A percentile compares a stretch with the other conserved stretches of the same genome.
Conservation (phyloP, 441 rosid species). For the Mallotus japonicus region DNA sequence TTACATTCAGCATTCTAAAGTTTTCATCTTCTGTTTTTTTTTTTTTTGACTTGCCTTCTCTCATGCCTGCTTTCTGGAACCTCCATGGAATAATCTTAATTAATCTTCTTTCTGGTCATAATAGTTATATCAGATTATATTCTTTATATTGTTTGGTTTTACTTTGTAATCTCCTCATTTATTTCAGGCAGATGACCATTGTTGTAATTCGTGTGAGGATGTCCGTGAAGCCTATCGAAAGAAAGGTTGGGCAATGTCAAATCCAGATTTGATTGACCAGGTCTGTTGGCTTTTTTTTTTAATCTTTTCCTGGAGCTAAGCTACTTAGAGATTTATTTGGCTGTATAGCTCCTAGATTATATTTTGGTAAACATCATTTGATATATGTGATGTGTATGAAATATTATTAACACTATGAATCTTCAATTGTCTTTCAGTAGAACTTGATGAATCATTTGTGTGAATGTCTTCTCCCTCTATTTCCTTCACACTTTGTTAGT, state of each 20-base stretch:
- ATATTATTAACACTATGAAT: neutral
- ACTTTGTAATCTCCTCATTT: slow-evolving; percentile 14
- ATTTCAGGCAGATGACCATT: slow-evolving; percentile 72
- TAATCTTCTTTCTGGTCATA: neutral
- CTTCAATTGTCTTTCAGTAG: neutral
- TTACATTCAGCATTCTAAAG: neutral
- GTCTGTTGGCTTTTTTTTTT: slow-evolving; percentile 33
- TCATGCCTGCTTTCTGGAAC: neutral
- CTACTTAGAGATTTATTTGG: neutral
- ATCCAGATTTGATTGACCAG: slow-evolving; percentile 88
- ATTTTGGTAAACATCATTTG: neutral
- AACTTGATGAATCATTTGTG: neutral
- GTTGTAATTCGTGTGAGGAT: slow-evolving; percentile 92
- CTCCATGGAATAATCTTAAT: neutral
- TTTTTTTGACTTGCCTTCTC: neutral
- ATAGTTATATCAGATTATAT: neutral
- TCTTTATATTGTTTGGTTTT: neutral
- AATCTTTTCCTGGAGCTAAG: slow-evolving; percentile 1
- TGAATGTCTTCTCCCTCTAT: neutral
- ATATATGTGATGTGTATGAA: neutral
- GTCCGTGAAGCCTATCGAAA: slow-evolving; percentile 95
- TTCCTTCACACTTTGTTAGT: neutral
- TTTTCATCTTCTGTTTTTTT: too few species aligned
- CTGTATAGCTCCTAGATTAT: neutral
- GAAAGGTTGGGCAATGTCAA: slow-evolving; percentile 92